These are phyloP conservation scores for Quercus gilva DNA, from an alignment of 306 rosid genomes.

Conservation along the genomic window DNA sequence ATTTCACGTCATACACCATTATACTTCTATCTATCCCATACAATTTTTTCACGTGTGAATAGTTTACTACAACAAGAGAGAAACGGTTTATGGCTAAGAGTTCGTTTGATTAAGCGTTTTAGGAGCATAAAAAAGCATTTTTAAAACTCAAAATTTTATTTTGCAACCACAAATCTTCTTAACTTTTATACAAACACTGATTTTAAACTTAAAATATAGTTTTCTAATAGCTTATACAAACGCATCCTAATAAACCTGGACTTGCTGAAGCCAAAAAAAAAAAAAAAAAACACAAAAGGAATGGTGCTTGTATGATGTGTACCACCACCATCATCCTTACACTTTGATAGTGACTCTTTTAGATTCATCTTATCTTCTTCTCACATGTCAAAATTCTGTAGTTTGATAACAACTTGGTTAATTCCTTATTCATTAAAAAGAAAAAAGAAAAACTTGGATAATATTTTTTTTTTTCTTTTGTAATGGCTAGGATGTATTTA, in stretches of 20 bases:
- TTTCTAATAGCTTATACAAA: too few species aligned
- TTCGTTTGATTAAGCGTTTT: too few species aligned
- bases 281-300: neutral
- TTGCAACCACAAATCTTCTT: rapidly evolving
- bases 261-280: neutral
- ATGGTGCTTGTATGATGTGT: conserved; percentile 58
- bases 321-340: conserved; percentile 31
- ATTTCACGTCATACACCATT: conserved; percentile 51
- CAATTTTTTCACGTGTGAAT: conserved; percentile 30
- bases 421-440: neutral
- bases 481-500: too few species aligned
- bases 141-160: too few species aligned
- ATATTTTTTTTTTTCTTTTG: too few species aligned
- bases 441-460: neutral
- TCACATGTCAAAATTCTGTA: neutral
- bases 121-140: rapidly evolving
- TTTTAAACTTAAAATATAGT: too few species aligned
- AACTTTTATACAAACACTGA: too few species aligned
- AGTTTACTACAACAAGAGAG: neutral
- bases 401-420: neutral
- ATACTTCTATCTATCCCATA: neutral
- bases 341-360: neutral
- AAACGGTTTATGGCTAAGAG: neutral
- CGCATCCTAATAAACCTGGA: neutral
- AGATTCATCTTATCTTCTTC: neutral